phyloP scores from a whole-genome alignment of 768 basidiomycete species.

The Solioccasus polychromus region DNA sequence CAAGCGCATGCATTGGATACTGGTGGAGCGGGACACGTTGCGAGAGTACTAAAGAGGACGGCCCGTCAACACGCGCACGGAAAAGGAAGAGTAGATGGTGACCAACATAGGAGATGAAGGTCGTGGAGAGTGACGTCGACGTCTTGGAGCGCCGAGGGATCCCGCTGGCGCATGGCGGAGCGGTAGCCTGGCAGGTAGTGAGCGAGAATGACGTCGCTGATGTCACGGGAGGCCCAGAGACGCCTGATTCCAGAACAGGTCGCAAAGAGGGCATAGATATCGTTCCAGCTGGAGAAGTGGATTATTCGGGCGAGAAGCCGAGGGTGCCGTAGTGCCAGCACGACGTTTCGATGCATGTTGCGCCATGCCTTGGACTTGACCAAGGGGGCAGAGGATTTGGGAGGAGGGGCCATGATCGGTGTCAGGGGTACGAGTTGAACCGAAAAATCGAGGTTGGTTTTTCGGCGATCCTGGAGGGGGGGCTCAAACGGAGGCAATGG shows the following conservation, averaged over 20 bases:
- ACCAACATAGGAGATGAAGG: slow-evolving; percentile 65
- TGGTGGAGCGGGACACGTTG: slow-evolving; percentile 61
- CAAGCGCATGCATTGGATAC: slow-evolving; percentile 68
- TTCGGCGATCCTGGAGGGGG: neutral
- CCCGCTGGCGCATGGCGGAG: slow-evolving; percentile 39
- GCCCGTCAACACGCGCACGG: slow-evolving; percentile 6
- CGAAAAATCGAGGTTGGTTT: neutral
- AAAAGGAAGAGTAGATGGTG: slow-evolving; percentile 10
- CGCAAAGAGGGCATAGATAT: slow-evolving; percentile 39
- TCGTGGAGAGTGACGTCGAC: slow-evolving; percentile 57
- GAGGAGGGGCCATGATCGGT: slow-evolving; percentile 1
- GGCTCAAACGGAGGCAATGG: slow-evolving; percentile 13
- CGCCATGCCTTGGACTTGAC: slow-evolving; percentile 23
- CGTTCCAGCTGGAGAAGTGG: slow-evolving; percentile 32
- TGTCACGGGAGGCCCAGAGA: slow-evolving; percentile 30
- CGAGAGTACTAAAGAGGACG: slow-evolving; percentile 51
- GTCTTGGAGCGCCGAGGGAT: slow-evolving; percentile 39
- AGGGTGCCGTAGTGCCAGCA: slow-evolving; percentile 33
- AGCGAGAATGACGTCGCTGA: slow-evolving; percentile 40
- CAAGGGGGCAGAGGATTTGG: slow-evolving; percentile 1
- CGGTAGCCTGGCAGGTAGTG: slow-evolving; percentile 59
- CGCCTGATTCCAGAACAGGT: slow-evolving; percentile 36
- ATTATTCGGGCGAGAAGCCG: slow-evolving; percentile 34
- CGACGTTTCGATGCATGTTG: slow-evolving; percentile 26
- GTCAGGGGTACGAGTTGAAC: neutral